Percentiles rank a stretch among this genome's conserved stretches.
Evolutionary conservation across 441 rosid genomes (phyloP).

Genomic region (Populus hybrid): DNA sequence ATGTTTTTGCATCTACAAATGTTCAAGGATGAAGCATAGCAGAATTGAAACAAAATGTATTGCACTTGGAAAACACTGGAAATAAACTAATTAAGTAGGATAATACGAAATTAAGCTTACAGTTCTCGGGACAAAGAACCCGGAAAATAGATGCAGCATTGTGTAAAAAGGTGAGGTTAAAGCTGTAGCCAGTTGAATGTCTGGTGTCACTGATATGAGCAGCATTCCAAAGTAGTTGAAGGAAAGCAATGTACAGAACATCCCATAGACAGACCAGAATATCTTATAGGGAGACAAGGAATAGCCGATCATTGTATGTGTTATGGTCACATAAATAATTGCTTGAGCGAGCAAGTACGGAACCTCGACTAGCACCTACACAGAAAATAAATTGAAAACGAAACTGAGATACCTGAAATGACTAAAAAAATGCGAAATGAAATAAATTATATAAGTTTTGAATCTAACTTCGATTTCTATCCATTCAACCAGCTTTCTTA

Average conservation of each 20-base stretch:
- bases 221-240: slow-evolving; percentile 56
- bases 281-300: slow-evolving; percentile 11
- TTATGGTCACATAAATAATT: slow-evolving; percentile 29
- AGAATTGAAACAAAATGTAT: not conserved
- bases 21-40: not conserved
- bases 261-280: slow-evolving; percentile 35
- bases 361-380: slow-evolving; percentile 42
- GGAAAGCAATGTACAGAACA: slow-evolving; percentile 45
- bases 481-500: not conserved
- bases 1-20: not conserved
- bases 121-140: slow-evolving; percentile 43
- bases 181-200: slow-evolving; percentile 38
- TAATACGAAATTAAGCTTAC: slow-evolving; percentile 26
- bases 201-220: slow-evolving; percentile 42
- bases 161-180: slow-evolving; percentile 31
- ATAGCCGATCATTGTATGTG: slow-evolving; percentile 48
- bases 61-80: not conserved
- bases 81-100: not conserved
- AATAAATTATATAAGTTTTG: not conserved
- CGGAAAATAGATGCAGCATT: slow-evolving; percentile 37
- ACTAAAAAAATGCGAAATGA: not conserved
- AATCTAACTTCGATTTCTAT: not conserved
- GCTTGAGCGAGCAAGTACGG: slow-evolving; percentile 47
- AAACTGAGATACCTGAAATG: not conserved
- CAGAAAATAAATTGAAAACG: not conserved